Evolutionary conservation across 1,284 basidiomycete genomes (phyloP).

Genomic region (Sanghuangporus baumii): DNA sequence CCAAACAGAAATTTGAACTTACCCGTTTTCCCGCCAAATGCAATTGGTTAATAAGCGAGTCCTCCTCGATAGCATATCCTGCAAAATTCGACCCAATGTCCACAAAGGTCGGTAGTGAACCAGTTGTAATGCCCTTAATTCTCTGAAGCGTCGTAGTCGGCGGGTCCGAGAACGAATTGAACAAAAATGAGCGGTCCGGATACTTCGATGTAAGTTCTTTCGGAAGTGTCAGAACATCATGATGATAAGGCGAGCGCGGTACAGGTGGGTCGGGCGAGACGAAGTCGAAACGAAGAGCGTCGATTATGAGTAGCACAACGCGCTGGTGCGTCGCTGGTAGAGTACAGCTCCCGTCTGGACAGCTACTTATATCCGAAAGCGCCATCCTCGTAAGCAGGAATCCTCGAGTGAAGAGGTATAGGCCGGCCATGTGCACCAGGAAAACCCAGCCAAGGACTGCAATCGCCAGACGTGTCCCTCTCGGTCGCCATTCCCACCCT

Average conservation of each 20-base stretch:
- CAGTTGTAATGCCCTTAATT: conserved; percentile 93
- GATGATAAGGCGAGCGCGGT: conserved; percentile 67
- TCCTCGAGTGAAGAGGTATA: conserved; percentile 82
- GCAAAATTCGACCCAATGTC: conserved; percentile 93
- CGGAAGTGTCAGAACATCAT: conserved; percentile 80
- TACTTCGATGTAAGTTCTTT: conserved; percentile 54
- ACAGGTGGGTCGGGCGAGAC: conserved; percentile 65
- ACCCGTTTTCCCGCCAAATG: conserved; percentile 52
- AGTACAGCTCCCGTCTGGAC: conserved; percentile 39
- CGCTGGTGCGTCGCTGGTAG: conserved; percentile 67
- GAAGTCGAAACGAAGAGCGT: conserved; percentile 94
- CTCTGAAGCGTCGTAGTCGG: conserved; percentile 95
- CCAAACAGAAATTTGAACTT: conserved; percentile 22
- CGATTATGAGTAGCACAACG: conserved; percentile 85
- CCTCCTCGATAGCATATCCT: conserved; percentile 80
- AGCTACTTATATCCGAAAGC: conserved; percentile 54
- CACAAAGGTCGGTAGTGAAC: conserved; percentile 93
- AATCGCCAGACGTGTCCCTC: conserved; percentile 10
- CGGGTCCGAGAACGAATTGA: conserved; percentile 88
- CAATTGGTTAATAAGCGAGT: conserved; percentile 70
- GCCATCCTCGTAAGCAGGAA: conserved; percentile 84
- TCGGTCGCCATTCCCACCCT: conserved; percentile 9
- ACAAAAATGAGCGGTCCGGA: conserved; percentile 77
- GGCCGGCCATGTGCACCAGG: conserved; percentile 53
- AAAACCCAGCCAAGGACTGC: conserved; percentile 53